Evolutionary conservation across 768 basidiomycete species (phyloP), one percentile per base, ranked within the genome.

Genomic region (Phlegmacium glaucopus): DNA sequence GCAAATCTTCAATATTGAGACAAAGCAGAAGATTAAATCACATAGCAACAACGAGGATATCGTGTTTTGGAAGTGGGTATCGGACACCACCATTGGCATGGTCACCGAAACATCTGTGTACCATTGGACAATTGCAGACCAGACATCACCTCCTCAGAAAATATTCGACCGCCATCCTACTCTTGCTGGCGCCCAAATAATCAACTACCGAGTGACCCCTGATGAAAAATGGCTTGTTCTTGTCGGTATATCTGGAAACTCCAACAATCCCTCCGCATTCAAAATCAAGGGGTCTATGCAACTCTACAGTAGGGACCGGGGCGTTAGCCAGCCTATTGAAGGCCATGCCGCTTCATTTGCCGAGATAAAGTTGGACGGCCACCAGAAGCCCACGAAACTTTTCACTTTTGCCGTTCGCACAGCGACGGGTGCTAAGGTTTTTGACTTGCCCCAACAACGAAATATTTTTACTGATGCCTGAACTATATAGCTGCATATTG

Each of bases 201-300:
- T 98, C 75, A 98, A 98, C 72, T 98, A 99, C 69, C 90, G 95
- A 41, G 78, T 85, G 28, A 90, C 93, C 2, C 66, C 82, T 9
- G 96, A 98, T 56, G 95, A 95, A 63, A 94, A 96, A 62, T 99
- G 96, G 96, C 79, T 96, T 39, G 94, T 98, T 27, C 79, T 99
- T 46, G 80, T 98, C 53, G 96, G 96, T 41, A 99, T 98, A 56
- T 85, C 93, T 1, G 88, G 89, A 37, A 94, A 94, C 68, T 72
- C 89, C 2, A 87, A 87, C 41, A 95, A 95, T 67, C 94, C 94
- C 7, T 88, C 85, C 22, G 93, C 90, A 0, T 99, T 99, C 85
- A 96, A 95, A 72, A 90, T 98, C 68, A 98, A 98, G 72, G 96
- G 96, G 25, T 80, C 90, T 6, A 96, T 99, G 89, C 96, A 98